Evolutionary conservation across 208 protist genomes (phyloP).

Genomic region (Leishmania amazonensis): DNA sequence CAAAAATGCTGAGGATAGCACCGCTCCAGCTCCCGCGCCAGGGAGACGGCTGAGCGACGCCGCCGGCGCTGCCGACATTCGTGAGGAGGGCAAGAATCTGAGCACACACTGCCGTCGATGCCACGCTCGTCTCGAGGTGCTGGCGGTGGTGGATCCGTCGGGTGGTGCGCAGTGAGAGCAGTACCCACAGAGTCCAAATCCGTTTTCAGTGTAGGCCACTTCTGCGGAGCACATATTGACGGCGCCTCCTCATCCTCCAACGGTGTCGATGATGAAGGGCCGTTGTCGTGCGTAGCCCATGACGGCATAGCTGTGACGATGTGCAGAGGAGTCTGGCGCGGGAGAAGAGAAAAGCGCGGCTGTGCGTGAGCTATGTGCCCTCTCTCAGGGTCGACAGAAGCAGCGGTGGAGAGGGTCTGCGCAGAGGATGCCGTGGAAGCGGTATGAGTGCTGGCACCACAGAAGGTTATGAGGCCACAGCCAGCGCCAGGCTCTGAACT

Average conservation of each 20-base stretch:
- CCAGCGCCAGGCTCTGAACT: neutral
- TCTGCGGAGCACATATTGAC: neutral
- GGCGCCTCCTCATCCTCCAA: neutral
- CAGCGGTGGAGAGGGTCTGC: neutral
- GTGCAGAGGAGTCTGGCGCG: neutral
- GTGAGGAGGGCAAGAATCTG: neutral
- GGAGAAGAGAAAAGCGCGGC: neutral
- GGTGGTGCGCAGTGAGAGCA: neutral
- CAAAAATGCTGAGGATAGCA: slow-evolving; percentile 28
- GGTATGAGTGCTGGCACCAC: neutral
- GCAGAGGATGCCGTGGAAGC: neutral
- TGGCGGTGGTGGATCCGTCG: neutral
- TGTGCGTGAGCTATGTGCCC: neutral
- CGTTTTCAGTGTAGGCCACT: neutral
- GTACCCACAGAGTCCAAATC: neutral
- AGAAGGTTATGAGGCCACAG: neutral
- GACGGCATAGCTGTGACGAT: neutral
- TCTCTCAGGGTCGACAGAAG: neutral
- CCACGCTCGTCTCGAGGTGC: neutral
- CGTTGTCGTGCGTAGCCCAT: neutral
- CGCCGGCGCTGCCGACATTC: neutral
- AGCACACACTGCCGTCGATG: neutral
- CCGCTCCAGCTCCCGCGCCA: slow-evolving; percentile 17
- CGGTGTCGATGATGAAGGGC: neutral
- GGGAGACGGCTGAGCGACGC: slow-evolving; percentile 10